A percentile compares a stretch with the other conserved stretches of the same genome.
These are phyloP conservation scores for Thelonectria blattea DNA, from an alignment of 2,329 filamentous ascomycete species.

Conservation along the genomic window DNA sequence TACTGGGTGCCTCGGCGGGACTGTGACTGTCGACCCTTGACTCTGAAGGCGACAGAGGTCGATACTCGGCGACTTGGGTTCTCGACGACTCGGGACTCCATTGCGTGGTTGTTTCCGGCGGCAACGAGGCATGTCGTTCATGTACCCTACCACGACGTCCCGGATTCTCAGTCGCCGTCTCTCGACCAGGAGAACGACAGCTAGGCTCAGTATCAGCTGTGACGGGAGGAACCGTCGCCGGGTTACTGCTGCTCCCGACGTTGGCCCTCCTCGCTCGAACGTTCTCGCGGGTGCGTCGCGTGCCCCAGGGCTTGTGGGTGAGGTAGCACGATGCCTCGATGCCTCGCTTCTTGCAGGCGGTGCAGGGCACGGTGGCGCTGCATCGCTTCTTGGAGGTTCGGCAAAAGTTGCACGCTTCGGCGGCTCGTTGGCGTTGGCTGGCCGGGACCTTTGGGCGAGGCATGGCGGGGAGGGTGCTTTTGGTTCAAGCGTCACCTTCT, in stretches of 20 bases:
- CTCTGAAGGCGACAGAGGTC: constrained; percentile 40
- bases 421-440: constrained; percentile 54
- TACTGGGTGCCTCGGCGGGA: constrained; percentile 17
- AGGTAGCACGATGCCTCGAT: constrained; percentile 46
- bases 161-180: background rate
- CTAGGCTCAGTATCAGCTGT: background rate
- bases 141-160: background rate
- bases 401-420: constrained; percentile 56
- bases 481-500: background rate
- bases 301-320: constrained; percentile 42
- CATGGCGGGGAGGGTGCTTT: constrained; percentile 43
- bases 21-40: constrained; percentile 37
- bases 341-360: constrained; percentile 53
- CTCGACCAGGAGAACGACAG: background rate
- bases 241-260: background rate
- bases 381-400: constrained; percentile 58
- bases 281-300: constrained; percentile 17
- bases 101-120: constrained; percentile 1
- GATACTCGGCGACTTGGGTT: constrained; percentile 24
- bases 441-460: constrained; percentile 58
- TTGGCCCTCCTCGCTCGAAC: constrained; percentile 2
- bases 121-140: constrained; percentile 9
- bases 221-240: constrained; percentile 1
- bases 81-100: constrained; percentile 13
- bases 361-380: constrained; percentile 54